Evolutionary conservation across 768 basidiomycete species (phyloP).

Genomic region (Lactarius tabidus): DNA sequence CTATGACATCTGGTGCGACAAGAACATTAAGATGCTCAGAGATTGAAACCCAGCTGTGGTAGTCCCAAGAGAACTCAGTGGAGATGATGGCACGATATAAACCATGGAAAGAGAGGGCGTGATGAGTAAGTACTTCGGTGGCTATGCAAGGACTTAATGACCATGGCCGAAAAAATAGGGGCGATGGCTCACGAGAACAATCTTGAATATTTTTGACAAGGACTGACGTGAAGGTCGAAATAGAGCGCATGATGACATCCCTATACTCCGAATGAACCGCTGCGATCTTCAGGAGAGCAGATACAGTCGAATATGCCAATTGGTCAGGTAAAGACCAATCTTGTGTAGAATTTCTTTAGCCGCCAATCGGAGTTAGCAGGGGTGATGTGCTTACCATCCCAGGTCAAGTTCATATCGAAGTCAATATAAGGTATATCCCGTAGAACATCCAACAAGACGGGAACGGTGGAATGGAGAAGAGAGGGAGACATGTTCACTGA

Average conservation of each 20-base stretch:
- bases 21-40: conserved; percentile 51
- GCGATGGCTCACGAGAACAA: conserved; percentile 47
- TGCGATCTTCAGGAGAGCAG: conserved; percentile 67
- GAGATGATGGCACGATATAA: conserved; percentile 83
- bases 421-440: conserved; percentile 69
- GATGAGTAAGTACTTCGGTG: conserved; percentile 64
- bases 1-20: conserved; percentile 63
- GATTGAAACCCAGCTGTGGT: conserved; percentile 59
- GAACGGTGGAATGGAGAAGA: conserved; percentile 50
- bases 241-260: conserved; percentile 50
- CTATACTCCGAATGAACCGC: conserved; percentile 48
- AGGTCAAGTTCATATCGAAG: conserved; percentile 74
- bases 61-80: conserved; percentile 69
- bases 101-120: conserved; percentile 81
- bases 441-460: conserved; percentile 62
- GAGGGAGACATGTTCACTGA: conserved; percentile 57
- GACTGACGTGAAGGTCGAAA: conserved; percentile 55
- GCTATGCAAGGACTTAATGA: conserved; percentile 39
- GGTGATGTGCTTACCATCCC: conserved; percentile 55
- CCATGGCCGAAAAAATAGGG: neutral
- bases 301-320: conserved; percentile 73
- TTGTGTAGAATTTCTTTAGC: conserved; percentile 30
- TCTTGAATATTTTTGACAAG: conserved; percentile 53
- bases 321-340: conserved; percentile 89
- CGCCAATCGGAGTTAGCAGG: neutral